phyloP scores from a whole-genome alignment of 1,284 basidiomycete species.

The Cryptococcus depauperatus region DNA sequence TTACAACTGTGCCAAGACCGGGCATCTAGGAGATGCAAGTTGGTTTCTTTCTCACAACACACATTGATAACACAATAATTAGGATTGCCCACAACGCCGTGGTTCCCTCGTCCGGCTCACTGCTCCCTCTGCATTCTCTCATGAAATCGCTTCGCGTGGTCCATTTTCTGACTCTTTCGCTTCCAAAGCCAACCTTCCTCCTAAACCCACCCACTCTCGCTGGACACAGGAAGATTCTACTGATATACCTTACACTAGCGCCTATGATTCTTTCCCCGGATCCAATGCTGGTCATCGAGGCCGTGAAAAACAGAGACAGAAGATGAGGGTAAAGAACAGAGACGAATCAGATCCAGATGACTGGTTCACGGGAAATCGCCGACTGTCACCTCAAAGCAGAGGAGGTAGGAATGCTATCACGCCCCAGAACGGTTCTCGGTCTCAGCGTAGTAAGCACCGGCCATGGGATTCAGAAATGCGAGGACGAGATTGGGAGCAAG shows the following conservation, averaged over 20 bases:
- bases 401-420: not conserved
- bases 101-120: constrained; percentile 50
- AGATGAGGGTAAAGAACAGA: not conserved
- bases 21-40: constrained; percentile 81
- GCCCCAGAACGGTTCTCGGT: not conserved
- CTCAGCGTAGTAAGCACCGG: constrained; percentile 1
- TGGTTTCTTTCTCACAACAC: not conserved
- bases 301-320: constrained; percentile 9
- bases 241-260: constrained; percentile 10
- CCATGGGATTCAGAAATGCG: constrained; percentile 14
- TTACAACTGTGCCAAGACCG: constrained; percentile 71
- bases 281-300: constrained; percentile 24
- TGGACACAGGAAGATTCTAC: constrained; percentile 21
- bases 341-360: constrained; percentile 7
- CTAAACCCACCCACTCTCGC: constrained; percentile 18
- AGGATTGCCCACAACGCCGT: constrained; percentile 63
- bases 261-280: constrained; percentile 19
- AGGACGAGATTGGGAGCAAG: constrained; percentile 3
- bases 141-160: constrained; percentile 58
- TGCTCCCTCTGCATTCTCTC: constrained; percentile 68
- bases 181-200: constrained; percentile 1
- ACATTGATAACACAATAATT: too few species aligned
- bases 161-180: constrained; percentile 54
- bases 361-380: constrained; percentile 9
- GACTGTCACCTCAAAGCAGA: not conserved